phyloP scores from a whole-genome alignment of 192 early-diverging fungal genomes.

The Backusella westeae region DNA sequence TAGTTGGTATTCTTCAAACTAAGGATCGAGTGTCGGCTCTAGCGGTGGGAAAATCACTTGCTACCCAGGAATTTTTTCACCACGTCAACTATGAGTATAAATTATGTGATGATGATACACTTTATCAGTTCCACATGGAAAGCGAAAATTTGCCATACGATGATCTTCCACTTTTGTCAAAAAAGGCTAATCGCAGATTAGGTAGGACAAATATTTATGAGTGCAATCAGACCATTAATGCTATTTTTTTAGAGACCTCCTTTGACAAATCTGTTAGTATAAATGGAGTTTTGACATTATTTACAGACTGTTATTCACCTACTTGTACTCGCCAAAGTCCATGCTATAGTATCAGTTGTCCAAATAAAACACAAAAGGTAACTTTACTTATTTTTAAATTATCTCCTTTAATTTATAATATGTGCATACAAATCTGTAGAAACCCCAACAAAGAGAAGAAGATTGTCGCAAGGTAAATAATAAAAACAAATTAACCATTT shows the following conservation, averaged over 20 bases:
- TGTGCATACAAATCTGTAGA: background rate
- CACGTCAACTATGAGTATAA: constrained; percentile 85
- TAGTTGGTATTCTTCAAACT: constrained; percentile 72
- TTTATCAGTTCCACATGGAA: constrained; percentile 70
- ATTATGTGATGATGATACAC: constrained; percentile 76
- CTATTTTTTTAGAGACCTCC: background rate
- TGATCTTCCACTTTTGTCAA: background rate
- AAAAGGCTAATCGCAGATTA: background rate
- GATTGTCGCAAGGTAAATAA: constrained; percentile 37
- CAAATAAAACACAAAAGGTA: constrained; percentile 66
- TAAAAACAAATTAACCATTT: background rate
- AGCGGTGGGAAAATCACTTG: constrained; percentile 83
- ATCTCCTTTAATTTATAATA: background rate
- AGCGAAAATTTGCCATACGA: background rate
- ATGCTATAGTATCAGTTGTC: constrained; percentile 90
- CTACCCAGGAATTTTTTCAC: constrained; percentile 85
- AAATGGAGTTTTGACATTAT: constrained; percentile 79
- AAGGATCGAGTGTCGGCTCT: constrained; percentile 85
- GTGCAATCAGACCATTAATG: background rate
- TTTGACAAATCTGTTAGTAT: background rate
- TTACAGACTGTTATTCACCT: constrained; percentile 92
- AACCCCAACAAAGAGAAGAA: background rate
- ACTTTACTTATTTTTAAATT: background rate
- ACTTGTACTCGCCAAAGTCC: constrained; percentile 75
- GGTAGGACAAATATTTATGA: background rate